phyloP scores from a whole-genome alignment of 2,329 filamentous ascomycete genomes.

The Neoascochyta sp. region DNA sequence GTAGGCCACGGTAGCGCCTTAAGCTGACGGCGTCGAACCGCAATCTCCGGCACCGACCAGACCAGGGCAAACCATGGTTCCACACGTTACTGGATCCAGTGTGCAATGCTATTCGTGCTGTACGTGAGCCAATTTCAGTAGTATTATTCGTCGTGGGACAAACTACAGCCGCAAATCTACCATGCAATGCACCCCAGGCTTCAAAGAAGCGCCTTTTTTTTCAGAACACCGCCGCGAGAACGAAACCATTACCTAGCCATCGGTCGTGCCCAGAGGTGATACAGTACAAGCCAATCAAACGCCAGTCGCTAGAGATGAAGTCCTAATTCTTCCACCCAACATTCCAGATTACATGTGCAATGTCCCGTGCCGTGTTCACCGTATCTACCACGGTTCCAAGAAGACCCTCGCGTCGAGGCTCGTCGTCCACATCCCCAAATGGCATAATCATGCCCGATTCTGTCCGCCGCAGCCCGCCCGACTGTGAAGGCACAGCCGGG shows the following conservation, averaged over 20 bases:
- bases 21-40: too few relatives aligned
- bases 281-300: constrained; percentile 16
- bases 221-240: constrained; percentile 17
- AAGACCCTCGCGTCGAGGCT: constrained; percentile 56
- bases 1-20: too few relatives aligned
- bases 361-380: constrained; percentile 61
- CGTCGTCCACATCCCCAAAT: constrained; percentile 68
- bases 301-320: constrained; percentile 23
- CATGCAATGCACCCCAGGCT: constrained; percentile 15
- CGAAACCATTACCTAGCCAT: constrained; percentile 12
- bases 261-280: constrained; percentile 14
- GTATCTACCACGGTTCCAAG: constrained; percentile 80
- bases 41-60: too few relatives aligned
- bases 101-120: too few relatives aligned
- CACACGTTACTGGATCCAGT: too few relatives aligned
- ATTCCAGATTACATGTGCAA: constrained; percentile 65
- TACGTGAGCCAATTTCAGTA: too few relatives aligned
- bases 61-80: too few relatives aligned
- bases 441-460: constrained; percentile 91
- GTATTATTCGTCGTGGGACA: constrained; percentile 14
- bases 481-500: constrained; percentile 16
- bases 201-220: constrained; percentile 8
- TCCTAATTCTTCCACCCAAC: constrained; percentile 56
- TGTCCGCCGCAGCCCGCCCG: constrained; percentile 67
- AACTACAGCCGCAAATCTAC: constrained; percentile 13